Conservation (phyloP, 495 filamentous ascomycete genomes). For the Hyphodiscus hymeniophilus region DNA sequence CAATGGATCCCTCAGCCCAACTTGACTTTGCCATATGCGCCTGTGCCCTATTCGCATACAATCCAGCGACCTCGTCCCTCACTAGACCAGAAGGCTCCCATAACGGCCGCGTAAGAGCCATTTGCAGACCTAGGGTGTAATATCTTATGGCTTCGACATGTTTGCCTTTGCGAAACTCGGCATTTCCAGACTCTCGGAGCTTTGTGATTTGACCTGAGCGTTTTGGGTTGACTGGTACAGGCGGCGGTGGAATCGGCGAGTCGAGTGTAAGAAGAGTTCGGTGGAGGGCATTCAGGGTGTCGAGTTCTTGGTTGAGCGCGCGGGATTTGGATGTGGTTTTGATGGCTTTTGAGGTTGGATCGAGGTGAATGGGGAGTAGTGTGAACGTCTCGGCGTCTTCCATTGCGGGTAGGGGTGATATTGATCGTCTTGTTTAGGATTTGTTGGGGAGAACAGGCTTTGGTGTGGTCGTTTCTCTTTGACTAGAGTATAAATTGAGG, state of each 20-base stretch:
- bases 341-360: constrained; percentile 63
- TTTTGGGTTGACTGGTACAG: constrained; percentile 77
- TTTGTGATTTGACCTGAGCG: constrained; percentile 78
- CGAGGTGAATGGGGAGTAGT: constrained; percentile 70
- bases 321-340: constrained; percentile 30
- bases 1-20: constrained; percentile 76
- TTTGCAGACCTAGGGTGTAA: constrained; percentile 77
- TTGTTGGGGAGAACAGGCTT: too few species aligned
- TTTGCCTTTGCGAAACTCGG: constrained; percentile 65
- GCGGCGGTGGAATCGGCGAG: constrained; percentile 61
- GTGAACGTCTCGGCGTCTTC: constrained; percentile 68
- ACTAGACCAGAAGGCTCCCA: constrained; percentile 84
- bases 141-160: constrained; percentile 68
- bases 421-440: too few species aligned
- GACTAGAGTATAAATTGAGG: too few species aligned
- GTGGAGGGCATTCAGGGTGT: constrained; percentile 66
- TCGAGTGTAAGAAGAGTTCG: constrained; percentile 54
- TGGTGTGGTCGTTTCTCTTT: too few species aligned
- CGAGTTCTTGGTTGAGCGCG: constrained; percentile 56
- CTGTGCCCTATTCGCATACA: constrained; percentile 87
- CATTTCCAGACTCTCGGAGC: constrained; percentile 81
- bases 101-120: constrained; percentile 69
- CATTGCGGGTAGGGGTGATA: too few species aligned
- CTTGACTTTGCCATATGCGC: constrained; percentile 69
- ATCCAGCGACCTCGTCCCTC: constrained; percentile 67